Evolutionary conservation across 139 green algal species (phyloP).

Genomic region (Tetraselmis striata): DNA sequence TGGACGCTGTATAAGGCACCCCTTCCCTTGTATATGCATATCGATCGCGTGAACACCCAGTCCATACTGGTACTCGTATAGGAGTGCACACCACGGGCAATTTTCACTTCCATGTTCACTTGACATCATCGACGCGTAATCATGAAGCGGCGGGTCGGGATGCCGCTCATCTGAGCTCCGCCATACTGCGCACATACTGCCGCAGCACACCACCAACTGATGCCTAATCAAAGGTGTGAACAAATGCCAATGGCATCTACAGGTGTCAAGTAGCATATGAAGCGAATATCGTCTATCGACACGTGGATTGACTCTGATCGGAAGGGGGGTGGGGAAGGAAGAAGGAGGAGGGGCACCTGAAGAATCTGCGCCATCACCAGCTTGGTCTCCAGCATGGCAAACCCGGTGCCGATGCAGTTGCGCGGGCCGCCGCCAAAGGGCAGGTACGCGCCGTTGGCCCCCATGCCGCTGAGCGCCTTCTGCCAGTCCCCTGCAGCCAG

Average conservation of each 20-base stretch:
- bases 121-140: no score
- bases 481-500: constrained; percentile 12
- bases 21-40: no score
- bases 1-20: no score
- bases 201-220: background rate
- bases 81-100: no score
- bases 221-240: background rate
- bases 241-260: background rate
- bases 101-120: no score
- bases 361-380: constrained; percentile 63
- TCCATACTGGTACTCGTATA: no score
- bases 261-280: background rate
- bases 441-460: constrained; percentile 57
- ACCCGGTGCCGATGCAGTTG: constrained; percentile 84
- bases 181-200: background rate
- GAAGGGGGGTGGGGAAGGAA: no score
- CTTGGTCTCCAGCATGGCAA: constrained; percentile 83
- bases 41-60: no score
- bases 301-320: background rate
- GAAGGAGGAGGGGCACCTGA: constrained; percentile 10
- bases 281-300: background rate
- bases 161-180: background rate
- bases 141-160: no score
- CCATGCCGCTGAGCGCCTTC: constrained; percentile 39
- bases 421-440: constrained; percentile 72